Base-by-base conservation (phyloP, 495 filamentous ascomycete species). In the Hypoxylon perforatum region DNA sequence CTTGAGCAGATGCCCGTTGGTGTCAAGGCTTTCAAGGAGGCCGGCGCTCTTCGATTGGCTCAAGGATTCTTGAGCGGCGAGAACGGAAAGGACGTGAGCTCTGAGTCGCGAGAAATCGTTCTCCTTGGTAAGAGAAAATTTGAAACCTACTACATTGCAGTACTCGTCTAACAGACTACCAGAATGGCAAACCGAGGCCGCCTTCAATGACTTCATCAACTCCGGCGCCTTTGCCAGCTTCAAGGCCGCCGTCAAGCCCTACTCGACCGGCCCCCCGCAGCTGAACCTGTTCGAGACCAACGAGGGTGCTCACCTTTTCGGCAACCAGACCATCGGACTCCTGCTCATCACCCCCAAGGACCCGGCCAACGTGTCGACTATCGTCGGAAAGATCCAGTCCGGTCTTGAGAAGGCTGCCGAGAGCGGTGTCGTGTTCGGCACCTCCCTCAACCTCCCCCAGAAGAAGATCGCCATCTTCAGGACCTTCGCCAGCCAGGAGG, bases 231-330 rank as follows among this genome's bases (percentile, higher is more conserved):
- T 53, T 39, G 47, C 18, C 7, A 19, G 35, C 10, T 63, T 53
- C 33, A 48, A 25, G 21, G 46, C 15, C 10, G 23, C 11, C 9
- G 14, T 58, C 17, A 53, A 47, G 15, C 59, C 65, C 12, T 53
- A 36, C 18, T 12, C 36, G 12, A 25, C 28, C 15, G 65, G 65
- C 3, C 65, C 65, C 1, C 58, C 65, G 21, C 45, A 62, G 15
- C 35, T 68, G 12, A 46, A 59, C 8, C 45, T 68, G 35, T 63
- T 68, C 38, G 66, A 69, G 49, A 65, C 66, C 0, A 63, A 65
- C 15, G 15, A 18, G 10, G 57, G 17, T 12, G 7, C 49, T 14
- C 33, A 51, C 41, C 55, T 69, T 0, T 65, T 65, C n/a, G 33
- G 44, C 9, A 22, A 10, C 0, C 22, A 39, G 9, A 18, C 53